These are phyloP conservation scores for Viola odorata DNA, from an alignment of 345 rosid species.

Conservation along the genomic window DNA sequence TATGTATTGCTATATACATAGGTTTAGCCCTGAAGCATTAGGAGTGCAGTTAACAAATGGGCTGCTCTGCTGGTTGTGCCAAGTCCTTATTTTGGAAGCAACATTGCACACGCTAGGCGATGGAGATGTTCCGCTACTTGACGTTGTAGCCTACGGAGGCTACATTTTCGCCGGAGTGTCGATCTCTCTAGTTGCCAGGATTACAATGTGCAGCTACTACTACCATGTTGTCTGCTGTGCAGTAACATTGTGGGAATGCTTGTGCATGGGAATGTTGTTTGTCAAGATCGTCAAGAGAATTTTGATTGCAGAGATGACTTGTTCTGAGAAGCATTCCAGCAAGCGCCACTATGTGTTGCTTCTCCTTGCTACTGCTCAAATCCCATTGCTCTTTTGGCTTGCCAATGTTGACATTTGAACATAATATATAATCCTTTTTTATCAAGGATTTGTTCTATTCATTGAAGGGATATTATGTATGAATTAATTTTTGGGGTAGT, in stretches of 20 bases:
- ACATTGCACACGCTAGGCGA: slow-evolving; percentile 19
- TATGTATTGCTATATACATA: slow-evolving; percentile 1
- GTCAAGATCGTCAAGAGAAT: slow-evolving; percentile 29
- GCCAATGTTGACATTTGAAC: slow-evolving; percentile 8
- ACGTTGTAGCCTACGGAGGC: slow-evolving; percentile 23
- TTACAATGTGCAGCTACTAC: neutral
- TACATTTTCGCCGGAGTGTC: slow-evolving; percentile 15
- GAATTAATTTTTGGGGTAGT: too few species aligned
- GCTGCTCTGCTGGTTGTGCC: slow-evolving; percentile 24
- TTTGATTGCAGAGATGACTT: slow-evolving; percentile 19
- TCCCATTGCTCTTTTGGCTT: slow-evolving; percentile 25
- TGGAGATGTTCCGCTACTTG: slow-evolving; percentile 26
- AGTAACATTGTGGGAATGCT: slow-evolving; percentile 19
- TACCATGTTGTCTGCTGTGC: slow-evolving; percentile 12
- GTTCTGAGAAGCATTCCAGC: slow-evolving; percentile 25
- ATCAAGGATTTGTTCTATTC: neutral
- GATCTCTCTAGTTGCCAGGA: slow-evolving; percentile 1
- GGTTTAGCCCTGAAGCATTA: slow-evolving; percentile 33
- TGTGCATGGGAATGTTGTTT: slow-evolving; percentile 24
- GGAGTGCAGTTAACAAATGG: slow-evolving; percentile 16
- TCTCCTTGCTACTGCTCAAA: slow-evolving; percentile 13
- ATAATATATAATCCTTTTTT: neutral
- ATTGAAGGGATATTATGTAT: too few species aligned
- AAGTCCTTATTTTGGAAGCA: slow-evolving; percentile 26
- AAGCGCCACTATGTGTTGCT: slow-evolving; percentile 25